Percentiles rank a stretch among this genome's conserved stretches.
Evolutionary conservation across 352 stramenopile species (phyloP).

Genomic region (Phytophthora fragariaefolia): DNA sequence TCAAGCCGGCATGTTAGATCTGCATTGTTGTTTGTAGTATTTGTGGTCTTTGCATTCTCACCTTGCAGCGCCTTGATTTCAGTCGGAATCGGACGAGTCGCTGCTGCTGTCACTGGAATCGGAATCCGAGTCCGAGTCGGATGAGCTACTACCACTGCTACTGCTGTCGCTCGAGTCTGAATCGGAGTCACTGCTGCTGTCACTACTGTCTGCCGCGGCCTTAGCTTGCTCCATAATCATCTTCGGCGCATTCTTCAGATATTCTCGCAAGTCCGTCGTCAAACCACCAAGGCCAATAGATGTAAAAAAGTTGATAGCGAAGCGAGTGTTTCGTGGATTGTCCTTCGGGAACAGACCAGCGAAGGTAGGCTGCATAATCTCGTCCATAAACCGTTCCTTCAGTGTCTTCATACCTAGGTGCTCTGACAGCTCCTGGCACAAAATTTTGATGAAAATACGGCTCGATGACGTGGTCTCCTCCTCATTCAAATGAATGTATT

Average conservation of each 20-base stretch:
- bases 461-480: constrained; percentile 99
- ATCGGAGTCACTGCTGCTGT: constrained; percentile 48
- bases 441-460: constrained; percentile 99
- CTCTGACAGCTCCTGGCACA: constrained; percentile 98
- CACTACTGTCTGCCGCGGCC: constrained; percentile 43
- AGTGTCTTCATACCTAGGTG: constrained; percentile 96
- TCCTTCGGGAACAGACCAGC: constrained; percentile 97
- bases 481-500: constrained; percentile 97
- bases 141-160: constrained; percentile 37
- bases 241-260: constrained; percentile 97
- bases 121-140: constrained; percentile 48
- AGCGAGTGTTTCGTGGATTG: constrained; percentile 97
- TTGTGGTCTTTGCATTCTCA: constrained; percentile 14
- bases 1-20: constrained; percentile 25
- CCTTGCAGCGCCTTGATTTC: constrained; percentile 17
- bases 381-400: constrained; percentile 94
- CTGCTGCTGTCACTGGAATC: constrained; percentile 48
- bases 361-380: constrained; percentile 93
- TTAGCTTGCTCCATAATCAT: constrained; percentile 90
- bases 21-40: constrained; percentile 15
- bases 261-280: constrained; percentile 96
- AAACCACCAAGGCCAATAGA: constrained; percentile 98
- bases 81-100: constrained; percentile 53
- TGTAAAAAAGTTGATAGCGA: constrained; percentile 99
- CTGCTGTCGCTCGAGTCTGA: constrained; percentile 53